Evolutionary conservation across 2,329 filamentous ascomycete genomes (phyloP), one percentile per base, ranked within the genome.

Genomic region (Pestalotiopsis fici): DNA sequence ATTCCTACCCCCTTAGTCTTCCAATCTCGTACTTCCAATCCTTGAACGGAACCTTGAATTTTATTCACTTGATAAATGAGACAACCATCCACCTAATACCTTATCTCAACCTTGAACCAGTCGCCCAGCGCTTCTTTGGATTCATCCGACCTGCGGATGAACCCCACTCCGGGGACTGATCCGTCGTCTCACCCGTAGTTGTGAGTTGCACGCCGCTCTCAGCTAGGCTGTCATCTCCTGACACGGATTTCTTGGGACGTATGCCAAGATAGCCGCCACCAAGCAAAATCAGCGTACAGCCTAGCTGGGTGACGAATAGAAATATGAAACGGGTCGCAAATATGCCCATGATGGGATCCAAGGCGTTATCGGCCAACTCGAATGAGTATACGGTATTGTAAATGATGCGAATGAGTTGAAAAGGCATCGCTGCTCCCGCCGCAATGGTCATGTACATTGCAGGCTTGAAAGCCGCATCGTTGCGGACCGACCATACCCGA

Each of bases 281-380:
- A 39, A 61, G 28, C 35, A 61, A 23, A 12, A 39, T 7, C 12
- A 61, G 15, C 28, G 31, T 27, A 27, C 28, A 35, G 59, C 59
- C 59, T 2, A 61, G 59, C 59, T 61, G 59, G 3, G 35, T 61
- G 27, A 35, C 28, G 31, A 61, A 61, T 27, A 61, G 28, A 9
- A 61, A 61, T 35, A 61, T 61, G 21, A 61, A 61, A 5, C 59
- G 59, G 6, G 59, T 61, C 15, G 59, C 59, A 15, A 61, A 61
- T 35, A 39, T 37, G 21, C 59, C 59, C 28, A 39, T 61, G 59
- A 61, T 61, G 31, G 59, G 59, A n/a, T 61, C 31, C 35, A 61
- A 15, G 28, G 28, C 55, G 12, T 31, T 25, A 15, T 35, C 59
- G 31, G 21, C 35, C 28, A 37, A 27, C 21, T 61, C 28, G 59